phyloP scores from a whole-genome alignment of 306 rosid genomes.

The Dalbergia cochinchinensis region DNA sequence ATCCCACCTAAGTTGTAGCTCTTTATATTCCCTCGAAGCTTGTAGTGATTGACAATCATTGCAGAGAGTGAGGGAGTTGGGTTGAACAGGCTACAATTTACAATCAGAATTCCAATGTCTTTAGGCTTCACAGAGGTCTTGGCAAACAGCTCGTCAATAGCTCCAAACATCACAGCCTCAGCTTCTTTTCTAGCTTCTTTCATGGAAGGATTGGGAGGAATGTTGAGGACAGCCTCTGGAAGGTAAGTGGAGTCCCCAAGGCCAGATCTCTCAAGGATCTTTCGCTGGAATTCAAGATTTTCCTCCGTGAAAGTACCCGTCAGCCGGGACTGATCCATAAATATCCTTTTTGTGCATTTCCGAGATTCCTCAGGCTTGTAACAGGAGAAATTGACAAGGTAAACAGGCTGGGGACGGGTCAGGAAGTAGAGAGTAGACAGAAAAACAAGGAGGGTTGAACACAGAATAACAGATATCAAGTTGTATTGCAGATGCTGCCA shows the following conservation, averaged over 20 bases:
- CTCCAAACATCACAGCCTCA: constrained; percentile 85
- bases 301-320: constrained; percentile 69
- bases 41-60: constrained; percentile 86
- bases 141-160: constrained; percentile 76
- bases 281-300: constrained; percentile 77
- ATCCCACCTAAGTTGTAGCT: constrained; percentile 90
- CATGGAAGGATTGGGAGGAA: constrained; percentile 96
- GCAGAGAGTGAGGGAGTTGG: constrained; percentile 96
- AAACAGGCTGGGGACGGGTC: constrained; percentile 81
- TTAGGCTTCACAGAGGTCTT: constrained; percentile 83
- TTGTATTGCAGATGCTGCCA: constrained; percentile 89
- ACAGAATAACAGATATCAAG: constrained; percentile 68
- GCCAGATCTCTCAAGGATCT: constrained; percentile 94
- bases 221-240: constrained; percentile 84
- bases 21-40: constrained; percentile 82
- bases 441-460: constrained; percentile 86
- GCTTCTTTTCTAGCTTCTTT: constrained; percentile 95
- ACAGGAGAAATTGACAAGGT: constrained; percentile 85
- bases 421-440: constrained; percentile 77
- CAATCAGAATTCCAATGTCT: constrained; percentile 86
- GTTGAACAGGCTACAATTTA: constrained; percentile 89
- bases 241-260: constrained; percentile 87
- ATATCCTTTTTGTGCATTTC: constrained; percentile 76
- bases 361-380: constrained; percentile 85
- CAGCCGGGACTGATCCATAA: constrained; percentile 77